Percentiles rank a stretch among this genome's conserved stretches.
phyloP scores from a whole-genome alignment of 1,284 basidiomycete species.

The Neolentinus lepideus region DNA sequence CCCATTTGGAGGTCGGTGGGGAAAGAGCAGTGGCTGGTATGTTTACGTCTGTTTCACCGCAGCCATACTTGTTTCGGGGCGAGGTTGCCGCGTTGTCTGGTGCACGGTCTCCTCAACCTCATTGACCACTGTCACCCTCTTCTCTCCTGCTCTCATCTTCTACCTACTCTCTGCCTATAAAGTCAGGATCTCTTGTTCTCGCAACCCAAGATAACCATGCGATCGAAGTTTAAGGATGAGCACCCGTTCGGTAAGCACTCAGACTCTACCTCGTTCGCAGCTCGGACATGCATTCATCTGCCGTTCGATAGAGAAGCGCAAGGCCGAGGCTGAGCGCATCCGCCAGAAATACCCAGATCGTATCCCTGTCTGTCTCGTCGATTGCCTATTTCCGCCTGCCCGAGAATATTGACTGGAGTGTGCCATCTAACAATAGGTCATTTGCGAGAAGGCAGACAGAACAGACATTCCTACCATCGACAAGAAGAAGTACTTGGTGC shows the following conservation, averaged over 20 bases:
- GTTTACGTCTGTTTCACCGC: neutral
- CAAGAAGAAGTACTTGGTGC: constrained; percentile 99
- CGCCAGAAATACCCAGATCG: constrained; percentile 98
- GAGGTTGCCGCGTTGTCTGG: neutral
- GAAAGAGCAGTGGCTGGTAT: constrained; percentile 1
- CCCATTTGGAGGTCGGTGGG: neutral
- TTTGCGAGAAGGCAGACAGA: constrained; percentile 99
- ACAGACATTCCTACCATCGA: constrained; percentile 99
- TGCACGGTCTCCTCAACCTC: neutral
- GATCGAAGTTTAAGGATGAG: constrained; percentile 99
- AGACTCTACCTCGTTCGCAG: constrained; percentile 9
- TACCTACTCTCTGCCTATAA: constrained; percentile 1
- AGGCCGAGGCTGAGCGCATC: constrained; percentile 95
- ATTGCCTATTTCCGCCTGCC: neutral
- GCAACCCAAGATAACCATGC: constrained; percentile 42
- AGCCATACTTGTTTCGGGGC: neutral
- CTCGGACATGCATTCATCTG: constrained; percentile 7
- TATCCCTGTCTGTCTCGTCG: constrained; percentile 73
- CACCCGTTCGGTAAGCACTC: constrained; percentile 91
- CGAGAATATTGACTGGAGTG: constrained; percentile 12
- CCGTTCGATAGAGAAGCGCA: constrained; percentile 81
- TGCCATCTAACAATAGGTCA: constrained; percentile 59
- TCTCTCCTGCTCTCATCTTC: neutral
- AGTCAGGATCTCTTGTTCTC: neutral
- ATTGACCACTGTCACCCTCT: neutral